Evolutionary conservation across 495 filamentous ascomycete species (phyloP).

Genomic region (Aspergillus cristatus): DNA sequence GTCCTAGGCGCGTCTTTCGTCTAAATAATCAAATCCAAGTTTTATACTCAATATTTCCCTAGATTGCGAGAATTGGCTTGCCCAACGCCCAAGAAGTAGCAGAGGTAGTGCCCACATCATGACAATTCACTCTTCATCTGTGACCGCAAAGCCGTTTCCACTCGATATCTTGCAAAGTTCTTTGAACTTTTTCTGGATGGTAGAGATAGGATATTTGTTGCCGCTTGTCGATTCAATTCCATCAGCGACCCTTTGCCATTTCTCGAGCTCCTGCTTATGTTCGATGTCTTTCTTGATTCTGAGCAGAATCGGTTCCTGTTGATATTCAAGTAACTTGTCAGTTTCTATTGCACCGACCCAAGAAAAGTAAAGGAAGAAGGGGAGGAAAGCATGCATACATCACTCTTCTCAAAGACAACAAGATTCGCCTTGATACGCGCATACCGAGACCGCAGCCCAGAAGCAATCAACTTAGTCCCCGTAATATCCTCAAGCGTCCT

Average conservation of each 20-base stretch:
- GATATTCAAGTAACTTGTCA: not conserved
- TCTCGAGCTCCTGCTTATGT: constrained; percentile 14
- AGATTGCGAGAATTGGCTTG: too few species aligned
- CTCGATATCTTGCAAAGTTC: not conserved
- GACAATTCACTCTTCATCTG: too few species aligned
- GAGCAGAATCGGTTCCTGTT: constrained; percentile 8
- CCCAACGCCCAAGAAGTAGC: too few species aligned
- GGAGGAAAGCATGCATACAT: constrained; percentile 9
- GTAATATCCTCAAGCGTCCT: constrained; percentile 7
- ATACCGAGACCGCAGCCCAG: constrained; percentile 10
- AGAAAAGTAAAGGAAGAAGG: too few species aligned
- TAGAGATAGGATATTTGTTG: not conserved
- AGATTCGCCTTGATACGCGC: constrained; percentile 18
- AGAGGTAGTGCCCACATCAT: too few species aligned
- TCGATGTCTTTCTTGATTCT: constrained; percentile 16
- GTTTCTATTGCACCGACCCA: too few species aligned
- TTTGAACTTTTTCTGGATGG: not conserved
- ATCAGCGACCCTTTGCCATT: constrained; percentile 12
- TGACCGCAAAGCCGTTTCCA: not conserved
- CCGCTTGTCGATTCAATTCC: constrained; percentile 2
- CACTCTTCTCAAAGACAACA: constrained; percentile 4
- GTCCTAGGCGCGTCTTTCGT: too few species aligned
- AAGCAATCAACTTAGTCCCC: constrained; percentile 5
- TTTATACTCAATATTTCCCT: too few species aligned
- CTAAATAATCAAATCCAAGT: too few species aligned